Evolutionary conservation across 2,329 filamentous ascomycete species (phyloP).

Genomic region (Nemania serpens): DNA sequence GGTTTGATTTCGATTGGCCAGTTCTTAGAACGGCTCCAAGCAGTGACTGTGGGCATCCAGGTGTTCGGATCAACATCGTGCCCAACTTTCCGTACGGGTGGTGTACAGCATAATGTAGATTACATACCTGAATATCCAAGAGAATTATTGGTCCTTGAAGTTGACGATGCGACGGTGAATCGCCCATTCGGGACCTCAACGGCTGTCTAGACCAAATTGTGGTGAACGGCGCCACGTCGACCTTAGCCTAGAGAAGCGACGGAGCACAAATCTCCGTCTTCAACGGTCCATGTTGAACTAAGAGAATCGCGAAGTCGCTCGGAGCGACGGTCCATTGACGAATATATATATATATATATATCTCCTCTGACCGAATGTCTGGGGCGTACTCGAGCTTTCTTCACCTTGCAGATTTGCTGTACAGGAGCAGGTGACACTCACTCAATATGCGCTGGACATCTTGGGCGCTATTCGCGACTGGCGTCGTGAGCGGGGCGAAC

Average conservation of each 20-base stretch:
- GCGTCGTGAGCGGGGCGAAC: constrained; percentile 5
- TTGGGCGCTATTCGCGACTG: constrained; percentile 10
- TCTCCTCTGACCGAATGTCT: background rate
- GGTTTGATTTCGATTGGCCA: constrained; percentile 10
- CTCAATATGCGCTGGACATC: constrained; percentile 19
- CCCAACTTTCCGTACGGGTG: background rate
- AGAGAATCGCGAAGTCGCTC: background rate
- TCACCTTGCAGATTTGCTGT: background rate
- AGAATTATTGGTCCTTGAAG: background rate
- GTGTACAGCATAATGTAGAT: background rate
- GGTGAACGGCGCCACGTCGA: background rate
- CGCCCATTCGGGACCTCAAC: background rate
- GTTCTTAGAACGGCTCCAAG: background rate
- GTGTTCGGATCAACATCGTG: background rate
- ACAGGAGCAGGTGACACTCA: background rate
- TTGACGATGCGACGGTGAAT: background rate
- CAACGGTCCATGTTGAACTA: background rate
- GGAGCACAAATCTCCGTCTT: constrained; percentile 22
- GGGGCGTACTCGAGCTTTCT: background rate
- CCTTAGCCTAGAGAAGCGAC: constrained; percentile 13
- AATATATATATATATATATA: constrained; percentile 10
- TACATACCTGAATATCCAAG: background rate
- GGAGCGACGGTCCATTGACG: background rate
- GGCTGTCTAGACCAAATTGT: background rate
- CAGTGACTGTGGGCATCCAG: background rate